Conservation (phyloP, 306 rosid species). For the Trifolium subterraneum region DNA sequence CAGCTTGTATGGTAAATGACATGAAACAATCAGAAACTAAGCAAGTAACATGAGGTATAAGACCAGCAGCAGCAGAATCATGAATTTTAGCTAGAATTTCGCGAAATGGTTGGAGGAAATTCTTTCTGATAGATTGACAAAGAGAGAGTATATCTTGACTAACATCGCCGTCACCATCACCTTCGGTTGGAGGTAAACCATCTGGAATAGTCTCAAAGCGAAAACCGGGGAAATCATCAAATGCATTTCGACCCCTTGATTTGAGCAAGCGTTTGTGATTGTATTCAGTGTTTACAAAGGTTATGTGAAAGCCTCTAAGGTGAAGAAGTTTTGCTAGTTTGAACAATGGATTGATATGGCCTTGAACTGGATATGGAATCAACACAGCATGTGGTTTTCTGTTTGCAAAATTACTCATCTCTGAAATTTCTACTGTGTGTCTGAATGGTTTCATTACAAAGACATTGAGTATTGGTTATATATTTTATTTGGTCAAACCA, state of each 20-base stretch:
- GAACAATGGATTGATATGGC: background rate
- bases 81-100: background rate
- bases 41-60: background rate
- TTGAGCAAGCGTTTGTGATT: background rate
- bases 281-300: background rate
- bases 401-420: background rate
- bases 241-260: background rate
- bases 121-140: background rate
- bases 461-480: background rate
- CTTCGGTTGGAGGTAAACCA: slow-evolving; percentile 7
- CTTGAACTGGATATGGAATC: background rate
- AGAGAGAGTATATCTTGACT: background rate
- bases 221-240: background rate
- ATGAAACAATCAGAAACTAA: background rate
- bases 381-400: background rate
- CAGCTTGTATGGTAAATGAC: background rate
- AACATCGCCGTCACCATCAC: background rate
- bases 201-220: slow-evolving; percentile 29
- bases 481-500: background rate
- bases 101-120: too few relatives aligned
- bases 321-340: background rate
- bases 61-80: background rate
- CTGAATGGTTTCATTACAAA: background rate
- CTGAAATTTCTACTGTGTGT: too few relatives aligned
- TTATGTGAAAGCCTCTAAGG: background rate